A percentile compares a stretch with the other conserved stretches of the same genome.
Evolutionary conservation across 23 red algal genomes (phyloP).

Genomic region (Chondrus crispus): DNA sequence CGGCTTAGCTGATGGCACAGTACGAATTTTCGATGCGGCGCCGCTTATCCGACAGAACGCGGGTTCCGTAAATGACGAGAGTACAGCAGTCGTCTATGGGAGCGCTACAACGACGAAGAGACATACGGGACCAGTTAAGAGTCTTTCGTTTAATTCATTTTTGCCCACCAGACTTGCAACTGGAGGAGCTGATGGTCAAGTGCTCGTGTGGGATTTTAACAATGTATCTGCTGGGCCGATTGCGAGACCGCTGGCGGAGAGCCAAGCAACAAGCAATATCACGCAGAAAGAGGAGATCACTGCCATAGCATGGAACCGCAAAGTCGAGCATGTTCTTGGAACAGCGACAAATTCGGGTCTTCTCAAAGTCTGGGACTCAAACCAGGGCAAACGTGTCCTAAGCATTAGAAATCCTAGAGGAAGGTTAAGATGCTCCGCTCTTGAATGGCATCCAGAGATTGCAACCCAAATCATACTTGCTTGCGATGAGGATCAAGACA

Average conservation of each 20-base stretch:
- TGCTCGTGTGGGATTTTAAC: constrained; percentile 87
- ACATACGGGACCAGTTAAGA: constrained; percentile 53
- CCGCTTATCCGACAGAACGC: constrained; percentile 37
- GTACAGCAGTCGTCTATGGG: constrained; percentile 49
- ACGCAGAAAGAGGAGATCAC: constrained; percentile 66
- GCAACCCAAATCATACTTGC: constrained; percentile 84
- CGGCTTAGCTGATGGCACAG: constrained; percentile 79
- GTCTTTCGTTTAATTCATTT: constrained; percentile 72
- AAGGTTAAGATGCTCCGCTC: constrained; percentile 52
- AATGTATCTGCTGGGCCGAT: constrained; percentile 48
- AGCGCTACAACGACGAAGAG: constrained; percentile 27
- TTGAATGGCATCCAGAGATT: constrained; percentile 89
- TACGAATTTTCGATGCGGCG: constrained; percentile 87
- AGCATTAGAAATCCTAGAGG: constrained; percentile 75
- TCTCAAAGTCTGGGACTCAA: constrained; percentile 86
- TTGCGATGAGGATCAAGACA: constrained; percentile 72
- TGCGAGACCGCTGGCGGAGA: constrained; percentile 35
- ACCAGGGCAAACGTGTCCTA: constrained; percentile 80
- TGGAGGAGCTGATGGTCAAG: constrained; percentile 71
- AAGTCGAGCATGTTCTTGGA: constrained; percentile 82
- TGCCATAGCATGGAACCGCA: constrained; percentile 75
- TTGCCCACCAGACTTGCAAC: constrained; percentile 65
- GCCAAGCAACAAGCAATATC: neutral
- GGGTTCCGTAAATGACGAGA: constrained; percentile 14
- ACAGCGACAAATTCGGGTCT: constrained; percentile 59